A percentile compares a stretch with the other conserved stretches of the same genome.
Conservation (phyloP, 192 early-diverging fungal genomes). For the Phycomyces blakesleeanus region DNA sequence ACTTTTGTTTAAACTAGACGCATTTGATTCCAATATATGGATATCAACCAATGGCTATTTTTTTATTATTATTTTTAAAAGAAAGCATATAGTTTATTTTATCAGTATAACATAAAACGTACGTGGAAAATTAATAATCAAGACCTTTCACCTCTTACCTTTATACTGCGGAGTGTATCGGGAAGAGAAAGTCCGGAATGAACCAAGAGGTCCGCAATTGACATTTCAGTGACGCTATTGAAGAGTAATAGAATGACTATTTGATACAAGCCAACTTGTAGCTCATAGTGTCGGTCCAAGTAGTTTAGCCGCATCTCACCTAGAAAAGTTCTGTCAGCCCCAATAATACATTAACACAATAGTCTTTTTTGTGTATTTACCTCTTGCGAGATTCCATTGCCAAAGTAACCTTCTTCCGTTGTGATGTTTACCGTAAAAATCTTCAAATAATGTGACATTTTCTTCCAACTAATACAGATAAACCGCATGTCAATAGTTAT, state of each 20-base stretch:
- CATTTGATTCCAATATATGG: slow-evolving; percentile 40
- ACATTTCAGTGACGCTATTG: slow-evolving; percentile 48
- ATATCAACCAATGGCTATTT: slow-evolving; percentile 54
- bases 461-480: slow-evolving; percentile 53
- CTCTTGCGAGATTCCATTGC: slow-evolving; percentile 78
- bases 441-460: slow-evolving; percentile 62
- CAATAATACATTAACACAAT: slow-evolving; percentile 5
- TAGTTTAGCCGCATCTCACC: slow-evolving; percentile 64
- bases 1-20: slow-evolving; percentile 33
- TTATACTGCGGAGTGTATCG: slow-evolving; percentile 59
- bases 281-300: slow-evolving; percentile 75
- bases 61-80: too few species aligned
- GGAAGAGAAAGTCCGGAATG: slow-evolving; percentile 48
- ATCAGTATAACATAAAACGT: too few species aligned
- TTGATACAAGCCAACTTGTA: slow-evolving; percentile 70
- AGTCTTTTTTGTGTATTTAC: slow-evolving; percentile 40
- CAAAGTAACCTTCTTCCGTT: slow-evolving; percentile 77
- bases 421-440: slow-evolving; percentile 67
- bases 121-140: too few species aligned
- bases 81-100: too few species aligned
- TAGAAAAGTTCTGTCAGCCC: slow-evolving; percentile 14
- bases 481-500: neutral
- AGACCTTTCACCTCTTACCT: too few species aligned
- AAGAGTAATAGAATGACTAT: slow-evolving; percentile 64
- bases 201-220: slow-evolving; percentile 49